Base-by-base conservation (phyloP, 1,139 yeast species). In the Kluyveromyces marxianus region DNA sequence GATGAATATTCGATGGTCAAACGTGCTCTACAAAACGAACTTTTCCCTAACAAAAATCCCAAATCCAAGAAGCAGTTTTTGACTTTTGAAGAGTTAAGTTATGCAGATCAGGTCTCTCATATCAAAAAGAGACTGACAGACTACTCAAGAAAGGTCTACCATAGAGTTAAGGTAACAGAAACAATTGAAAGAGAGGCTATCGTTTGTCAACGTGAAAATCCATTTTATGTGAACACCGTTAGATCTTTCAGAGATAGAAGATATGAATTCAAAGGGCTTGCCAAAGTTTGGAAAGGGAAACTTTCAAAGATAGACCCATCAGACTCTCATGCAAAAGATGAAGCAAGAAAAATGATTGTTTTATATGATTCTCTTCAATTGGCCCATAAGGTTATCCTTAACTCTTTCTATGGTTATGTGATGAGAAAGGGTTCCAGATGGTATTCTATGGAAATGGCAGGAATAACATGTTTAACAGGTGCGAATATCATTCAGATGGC, bases 361-460 rank as follows among this genome's bases (percentile, higher is more conserved):
- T 72, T 94, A 46, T 92, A 90, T 63, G 98, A 94, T 60, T 92
- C 98, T 1, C 72, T 94, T 53, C 99, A 94, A 68, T 74, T 94
- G 54, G 98, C 98, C 0, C 98, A 94, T 64, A 94, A 94, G 60
- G 97, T 92, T 59, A 94, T 94, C 69, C 74, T 94, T 58, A 94
- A 94, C 61, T 92, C 98, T 0, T 94, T 94, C 62, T 94, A 94
- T 58, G 99, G 99, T 41, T 94, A 94, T 61, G 98, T 92, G 25
- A 94, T 94, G 98, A 78, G 99, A 68, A 94, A 92, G 60, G 99
- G 98, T 33, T 90, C 97, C 0, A 76, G 99, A 51, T 94, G 99
- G 99, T 94, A 90, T 60, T 92, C 98, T 0, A 90, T 94, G 95
- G 98, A 92, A 66, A 94, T 94, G 98, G 99, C 98, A 0, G 99